Evolutionary conservation across 371 early-diverging fungal genomes (phyloP), one percentile per base, ranked within the genome.

Genomic region (Mortierella sp.): DNA sequence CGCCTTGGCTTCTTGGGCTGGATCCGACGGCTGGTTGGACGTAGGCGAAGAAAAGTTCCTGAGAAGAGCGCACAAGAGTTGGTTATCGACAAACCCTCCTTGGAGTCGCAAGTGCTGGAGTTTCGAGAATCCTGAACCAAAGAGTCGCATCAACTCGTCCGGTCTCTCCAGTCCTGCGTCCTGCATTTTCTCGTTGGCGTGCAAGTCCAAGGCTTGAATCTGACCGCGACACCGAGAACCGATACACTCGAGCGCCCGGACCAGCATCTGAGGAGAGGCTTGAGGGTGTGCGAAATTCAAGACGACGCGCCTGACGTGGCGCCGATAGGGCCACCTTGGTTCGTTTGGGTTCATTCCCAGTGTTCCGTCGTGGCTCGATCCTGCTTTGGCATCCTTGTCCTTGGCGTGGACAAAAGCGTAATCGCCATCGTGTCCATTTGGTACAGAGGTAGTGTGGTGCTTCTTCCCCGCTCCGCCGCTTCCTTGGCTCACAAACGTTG

Each of bases 51-150:
- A 5, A 55, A 75, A 31, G 14, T 79, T 73, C 24, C 70, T 82
- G 64, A 82, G 72, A n/a, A 82, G 37, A 2, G 83, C 78, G 19
- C 58, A 71, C 22, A 82, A 64, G 26, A 82, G 52, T 39, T 78
- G 83, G 37, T 82, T 82, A 50, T 82, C 83, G n/a, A 82, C 75
- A 40, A 82, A 78, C 8, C 83, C 83, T 1, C 83, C 83, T 29
- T 82, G 83, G 2, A 82, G 53, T 44, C 83, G 64, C 66, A 82
- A 43, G 65, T 71, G 78, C 3, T 70, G 72, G 39, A 82, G 74
- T 19, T 72, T 75, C 11, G 78, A 68, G 63, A 82, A 75, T 8
- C 83, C 83, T 4, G 72, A 58, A 2, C 83, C 73, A 41, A 82
- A 78, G 24, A 75, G 76, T 53, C 79, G 78, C 53, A 66, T 70